These are phyloP conservation scores for Mesembryanthemum crystallinum DNA, from an alignment of 148 eudicot genomes.

Conservation along the genomic window DNA sequence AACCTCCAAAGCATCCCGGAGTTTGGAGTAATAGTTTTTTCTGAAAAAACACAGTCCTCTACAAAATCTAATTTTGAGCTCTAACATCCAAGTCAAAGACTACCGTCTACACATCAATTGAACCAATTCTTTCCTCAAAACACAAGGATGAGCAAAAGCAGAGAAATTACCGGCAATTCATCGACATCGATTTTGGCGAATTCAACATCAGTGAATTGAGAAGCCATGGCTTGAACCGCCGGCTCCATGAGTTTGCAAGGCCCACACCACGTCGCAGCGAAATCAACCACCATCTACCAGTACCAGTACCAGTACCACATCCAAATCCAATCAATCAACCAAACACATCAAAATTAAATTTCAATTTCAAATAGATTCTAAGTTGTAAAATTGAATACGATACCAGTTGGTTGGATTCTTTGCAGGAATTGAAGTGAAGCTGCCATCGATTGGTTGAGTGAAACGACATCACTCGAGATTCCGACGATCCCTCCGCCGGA, in stretches of 20 bases:
- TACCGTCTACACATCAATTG: too few species aligned
- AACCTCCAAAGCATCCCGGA: too few species aligned
- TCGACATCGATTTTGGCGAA: slow-evolving; percentile 93
- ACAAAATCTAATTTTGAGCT: too few species aligned
- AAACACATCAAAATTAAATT: background rate
- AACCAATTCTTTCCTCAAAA: too few species aligned
- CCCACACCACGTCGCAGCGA: slow-evolving; percentile 88
- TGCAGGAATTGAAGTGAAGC: slow-evolving; percentile 68
- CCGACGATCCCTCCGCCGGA: slow-evolving; percentile 31
- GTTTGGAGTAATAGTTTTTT: too few species aligned
- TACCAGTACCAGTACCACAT: too few species aligned
- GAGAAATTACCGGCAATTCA: slow-evolving; percentile 53
- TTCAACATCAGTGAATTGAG: slow-evolving; percentile 56
- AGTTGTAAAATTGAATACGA: background rate
- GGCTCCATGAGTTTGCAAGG: slow-evolving; percentile 92
- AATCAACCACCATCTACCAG: slow-evolving; percentile 84
- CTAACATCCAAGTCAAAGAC: too few species aligned
- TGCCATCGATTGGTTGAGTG: slow-evolving; percentile 78
- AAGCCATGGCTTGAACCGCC: slow-evolving; percentile 53
- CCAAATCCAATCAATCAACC: too few species aligned
- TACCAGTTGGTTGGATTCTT: slow-evolving; percentile 64
- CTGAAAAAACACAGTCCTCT: too few species aligned
- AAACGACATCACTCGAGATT: slow-evolving; percentile 47
- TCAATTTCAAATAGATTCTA: background rate
- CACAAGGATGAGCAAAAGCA: background rate